Conservation (phyloP, 768 basidiomycete species). For the Rhodotorula paludigena region DNA sequence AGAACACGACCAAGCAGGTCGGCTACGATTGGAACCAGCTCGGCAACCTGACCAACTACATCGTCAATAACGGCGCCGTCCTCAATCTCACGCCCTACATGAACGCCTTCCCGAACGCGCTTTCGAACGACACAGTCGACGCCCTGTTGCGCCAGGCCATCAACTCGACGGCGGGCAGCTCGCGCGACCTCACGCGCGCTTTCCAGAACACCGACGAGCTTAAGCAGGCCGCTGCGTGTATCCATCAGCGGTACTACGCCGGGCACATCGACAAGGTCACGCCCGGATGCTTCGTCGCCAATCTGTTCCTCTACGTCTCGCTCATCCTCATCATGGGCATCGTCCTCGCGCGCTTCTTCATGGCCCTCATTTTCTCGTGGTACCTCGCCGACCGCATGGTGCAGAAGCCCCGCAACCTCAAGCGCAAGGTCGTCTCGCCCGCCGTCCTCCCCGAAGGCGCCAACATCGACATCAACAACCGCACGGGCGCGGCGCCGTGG, state of each 20-base stretch:
- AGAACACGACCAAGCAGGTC: constrained; percentile 62
- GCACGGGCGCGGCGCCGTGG: constrained; percentile 91
- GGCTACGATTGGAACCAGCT: constrained; percentile 94
- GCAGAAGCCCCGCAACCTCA: constrained; percentile 68
- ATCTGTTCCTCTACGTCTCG: constrained; percentile 80
- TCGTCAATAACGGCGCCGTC: constrained; percentile 89
- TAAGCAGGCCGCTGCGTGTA: constrained; percentile 67
- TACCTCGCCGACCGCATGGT: constrained; percentile 79
- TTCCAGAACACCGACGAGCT: constrained; percentile 70
- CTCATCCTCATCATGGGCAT: constrained; percentile 86
- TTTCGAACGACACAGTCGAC: constrained; percentile 74
- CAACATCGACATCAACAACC: constrained; percentile 86
- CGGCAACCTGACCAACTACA: constrained; percentile 61
- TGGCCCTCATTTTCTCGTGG: constrained; percentile 98
- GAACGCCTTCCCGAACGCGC: constrained; percentile 60
- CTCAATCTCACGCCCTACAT: constrained; percentile 89
- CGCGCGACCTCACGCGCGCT: constrained; percentile 84
- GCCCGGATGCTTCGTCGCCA: constrained; percentile 83
- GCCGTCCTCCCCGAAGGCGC: constrained; percentile 96
- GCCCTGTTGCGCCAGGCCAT: constrained; percentile 71
- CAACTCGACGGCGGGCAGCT: constrained; percentile 52
- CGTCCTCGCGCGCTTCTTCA: constrained; percentile 82
- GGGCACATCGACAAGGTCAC: constrained; percentile 96
- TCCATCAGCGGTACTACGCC: constrained; percentile 78
- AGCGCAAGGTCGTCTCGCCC: constrained; percentile 81